Percentiles rank a stretch among this genome's conserved stretches.
These are phyloP conservation scores for Aspergillus sp. DNA, from an alignment of 2,329 filamentous ascomycete species.

Conservation along the genomic window DNA sequence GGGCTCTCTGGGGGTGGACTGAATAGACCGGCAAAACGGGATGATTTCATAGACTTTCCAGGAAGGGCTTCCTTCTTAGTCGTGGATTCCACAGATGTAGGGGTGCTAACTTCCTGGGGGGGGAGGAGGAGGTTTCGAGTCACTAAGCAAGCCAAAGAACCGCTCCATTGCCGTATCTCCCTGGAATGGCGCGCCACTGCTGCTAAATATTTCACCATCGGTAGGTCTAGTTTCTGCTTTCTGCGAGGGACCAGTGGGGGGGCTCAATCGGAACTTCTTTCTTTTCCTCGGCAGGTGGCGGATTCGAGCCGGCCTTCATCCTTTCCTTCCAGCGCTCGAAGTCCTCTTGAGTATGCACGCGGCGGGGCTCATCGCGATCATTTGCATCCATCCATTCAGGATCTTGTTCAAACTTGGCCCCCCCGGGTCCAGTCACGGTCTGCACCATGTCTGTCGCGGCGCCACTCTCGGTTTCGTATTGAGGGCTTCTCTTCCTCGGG, in stretches of 20 bases:
- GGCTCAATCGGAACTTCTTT: conserved; percentile 31
- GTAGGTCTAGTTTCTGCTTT: conserved; percentile 35
- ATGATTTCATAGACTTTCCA: conserved; percentile 63
- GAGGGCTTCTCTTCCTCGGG: conserved; percentile 39
- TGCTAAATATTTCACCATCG: conserved; percentile 49
- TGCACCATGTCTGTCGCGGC: conserved; percentile 40
- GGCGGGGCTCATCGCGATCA: conserved; percentile 60
- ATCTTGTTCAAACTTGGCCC: conserved; percentile 64
- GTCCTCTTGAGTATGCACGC: conserved; percentile 78
- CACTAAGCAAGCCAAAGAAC: conserved; percentile 64
- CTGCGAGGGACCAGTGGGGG: conserved; percentile 15
- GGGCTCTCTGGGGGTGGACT: conserved; percentile 54
- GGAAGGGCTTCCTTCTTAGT: conserved; percentile 37
- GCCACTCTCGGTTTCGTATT: conserved; percentile 63
- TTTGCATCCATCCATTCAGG: conserved; percentile 87
- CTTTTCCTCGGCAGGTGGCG: conserved; percentile 39
- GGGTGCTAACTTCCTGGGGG: conserved; percentile 26
- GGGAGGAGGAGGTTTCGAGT: conserved; percentile 42
- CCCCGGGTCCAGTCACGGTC: conserved; percentile 53
- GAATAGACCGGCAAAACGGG: conserved; percentile 82
- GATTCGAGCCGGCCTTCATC: conserved; percentile 65
- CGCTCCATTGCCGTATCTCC: conserved; percentile 68
- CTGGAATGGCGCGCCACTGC: conserved; percentile 57
- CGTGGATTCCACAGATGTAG: conserved; percentile 23
- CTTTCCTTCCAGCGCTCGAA: conserved; percentile 92